Base-by-base conservation (phyloP, 2,329 filamentous ascomycete species). In the Biscogniauxia mediterranea region DNA sequence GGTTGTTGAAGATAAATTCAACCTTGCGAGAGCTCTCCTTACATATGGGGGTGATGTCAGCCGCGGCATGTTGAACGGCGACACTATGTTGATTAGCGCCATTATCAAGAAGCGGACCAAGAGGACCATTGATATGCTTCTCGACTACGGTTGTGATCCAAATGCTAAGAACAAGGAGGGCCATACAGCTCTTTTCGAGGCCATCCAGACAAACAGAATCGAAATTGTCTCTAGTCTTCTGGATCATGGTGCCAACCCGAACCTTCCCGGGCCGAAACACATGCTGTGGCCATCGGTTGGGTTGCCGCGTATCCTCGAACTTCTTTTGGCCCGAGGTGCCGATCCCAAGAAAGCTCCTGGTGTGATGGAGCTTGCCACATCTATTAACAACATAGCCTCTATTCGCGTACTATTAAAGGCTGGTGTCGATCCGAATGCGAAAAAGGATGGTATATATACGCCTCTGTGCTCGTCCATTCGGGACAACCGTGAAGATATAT, bases 231-330 rank as follows among this genome's bases (percentile, higher is more conserved):
- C 74, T 2, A 11, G 57, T 11, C 64, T 66, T 13, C 64, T 87
- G 2, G 80, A 89, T 57, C 81, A 87, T 58, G 82, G 83, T 2
- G 89, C 88, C 1, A 83, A 90, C 67, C 83, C 87, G 7, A 91
- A 91, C 70, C 77, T 90, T 5, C 88, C 88, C 1, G 87, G 85
- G 1, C 87, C 87, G 11, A 89, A 89, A 72, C 85, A 90, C 75
- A 83, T 87, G 74, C 79, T 91, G 21, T 88, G 88, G 88, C 85
- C 86, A 1, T 80, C 87, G 0, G 83, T 82, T 0, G 85, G 86
- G 73, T 80, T 87, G 56, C 78, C 86, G 0, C 74, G 78, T 7
- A 87, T 83, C 62, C 76, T 90, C 26, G 79, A 71, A 66, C 73
- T 87, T 1, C 78, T 91, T 17, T 81, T 89, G 0, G 65, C 76